Evolutionary conservation across 176 grass and related monocot species (phyloP).

Genomic region (Thinopyrum elongatum): DNA sequence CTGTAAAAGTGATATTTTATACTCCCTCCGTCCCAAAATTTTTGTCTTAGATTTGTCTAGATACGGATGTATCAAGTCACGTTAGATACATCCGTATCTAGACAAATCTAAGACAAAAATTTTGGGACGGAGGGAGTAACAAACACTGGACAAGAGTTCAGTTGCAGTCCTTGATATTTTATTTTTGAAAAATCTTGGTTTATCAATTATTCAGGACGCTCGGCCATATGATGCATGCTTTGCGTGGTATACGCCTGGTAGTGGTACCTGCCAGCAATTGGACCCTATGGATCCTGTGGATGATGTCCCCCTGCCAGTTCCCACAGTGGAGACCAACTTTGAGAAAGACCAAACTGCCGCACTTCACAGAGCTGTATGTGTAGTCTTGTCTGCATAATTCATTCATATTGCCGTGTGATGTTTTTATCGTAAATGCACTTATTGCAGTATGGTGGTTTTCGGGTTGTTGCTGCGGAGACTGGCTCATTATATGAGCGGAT

Average conservation of each 20-base stretch:
- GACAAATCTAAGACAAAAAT: too few relatives aligned
- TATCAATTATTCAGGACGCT: slow-evolving; percentile 10
- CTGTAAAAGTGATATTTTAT: not conserved
- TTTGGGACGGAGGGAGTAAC: too few relatives aligned
- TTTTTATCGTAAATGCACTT: slow-evolving; percentile 17
- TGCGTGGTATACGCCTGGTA: not conserved
- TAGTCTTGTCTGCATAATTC: not conserved
- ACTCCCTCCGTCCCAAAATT: too few relatives aligned
- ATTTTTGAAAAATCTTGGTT: not conserved
- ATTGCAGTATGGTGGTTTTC: slow-evolving; percentile 22
- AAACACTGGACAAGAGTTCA: not conserved
- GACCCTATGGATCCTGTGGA: not conserved
- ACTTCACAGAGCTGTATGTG: slow-evolving; percentile 23
- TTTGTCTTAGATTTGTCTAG: too few relatives aligned
- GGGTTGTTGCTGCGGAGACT: not conserved
- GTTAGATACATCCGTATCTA: too few relatives aligned
- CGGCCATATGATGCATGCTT: slow-evolving; percentile 22
- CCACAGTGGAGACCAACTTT: not conserved
- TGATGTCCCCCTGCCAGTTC: not conserved
- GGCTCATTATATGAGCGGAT: slow-evolving; percentile 13
- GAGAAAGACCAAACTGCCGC: not conserved
- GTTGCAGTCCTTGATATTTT: not conserved
- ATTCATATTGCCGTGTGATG: not conserved
- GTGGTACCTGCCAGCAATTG: not conserved
- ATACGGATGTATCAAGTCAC: too few relatives aligned